phyloP scores from a whole-genome alignment of 495 filamentous ascomycete species.

The Aspergillus bertholletiae region DNA sequence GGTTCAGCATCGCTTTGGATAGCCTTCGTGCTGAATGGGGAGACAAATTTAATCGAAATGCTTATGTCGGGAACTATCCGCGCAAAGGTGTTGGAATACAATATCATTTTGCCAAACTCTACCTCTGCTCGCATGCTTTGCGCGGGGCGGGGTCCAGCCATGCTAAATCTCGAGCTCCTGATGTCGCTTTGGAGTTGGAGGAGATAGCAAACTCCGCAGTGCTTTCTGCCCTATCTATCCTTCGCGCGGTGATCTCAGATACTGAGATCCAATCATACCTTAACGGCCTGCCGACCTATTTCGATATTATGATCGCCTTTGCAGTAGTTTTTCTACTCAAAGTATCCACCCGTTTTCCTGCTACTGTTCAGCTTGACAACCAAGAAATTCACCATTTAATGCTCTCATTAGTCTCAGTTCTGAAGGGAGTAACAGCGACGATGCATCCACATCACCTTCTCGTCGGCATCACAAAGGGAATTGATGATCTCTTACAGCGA shows the following conservation, averaged over 20 bases:
- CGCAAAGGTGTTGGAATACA: constrained; percentile 29
- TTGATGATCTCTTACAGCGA: background rate
- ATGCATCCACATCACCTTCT: background rate
- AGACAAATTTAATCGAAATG: constrained; percentile 21
- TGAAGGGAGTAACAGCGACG: background rate
- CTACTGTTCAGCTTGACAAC: background rate
- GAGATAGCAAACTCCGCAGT: constrained; percentile 30
- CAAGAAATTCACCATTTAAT: background rate
- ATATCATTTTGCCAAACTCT: constrained; percentile 31
- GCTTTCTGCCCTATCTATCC: constrained; percentile 28
- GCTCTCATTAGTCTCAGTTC: background rate
- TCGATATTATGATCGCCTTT: constrained; percentile 36
- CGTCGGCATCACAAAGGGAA: background rate
- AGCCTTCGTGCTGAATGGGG: constrained; percentile 32
- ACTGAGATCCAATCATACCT: constrained; percentile 25
- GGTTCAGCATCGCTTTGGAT: constrained; percentile 26
- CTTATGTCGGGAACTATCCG: constrained; percentile 28
- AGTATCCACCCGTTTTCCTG: constrained; percentile 19
- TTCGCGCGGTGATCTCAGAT: constrained; percentile 25
- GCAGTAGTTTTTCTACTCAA: constrained; percentile 33
- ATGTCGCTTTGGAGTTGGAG: constrained; percentile 22
- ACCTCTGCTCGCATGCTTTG: constrained; percentile 35
- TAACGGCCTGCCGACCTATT: constrained; percentile 31
- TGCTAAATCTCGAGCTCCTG: constrained; percentile 1
- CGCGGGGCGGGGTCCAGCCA: constrained; percentile 18